Evolutionary conservation across 1,284 basidiomycete species (phyloP), one percentile per base, ranked within the genome.

Genomic region (Dichomitus squalens): DNA sequence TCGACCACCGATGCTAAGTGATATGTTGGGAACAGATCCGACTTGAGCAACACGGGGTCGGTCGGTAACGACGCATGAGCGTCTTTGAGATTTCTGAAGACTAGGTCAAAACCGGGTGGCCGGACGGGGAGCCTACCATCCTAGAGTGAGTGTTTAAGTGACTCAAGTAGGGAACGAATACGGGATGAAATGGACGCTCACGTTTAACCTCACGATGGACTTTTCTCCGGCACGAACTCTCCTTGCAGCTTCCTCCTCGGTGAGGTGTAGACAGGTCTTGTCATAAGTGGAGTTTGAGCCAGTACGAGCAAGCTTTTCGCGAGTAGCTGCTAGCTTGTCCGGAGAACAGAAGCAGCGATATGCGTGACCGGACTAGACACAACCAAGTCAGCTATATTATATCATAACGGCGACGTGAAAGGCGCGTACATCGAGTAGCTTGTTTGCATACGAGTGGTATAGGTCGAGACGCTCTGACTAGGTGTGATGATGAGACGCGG

Each of bases 1-100:
- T 99, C 97, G 0, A 97, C 93, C 0, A 99, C 93, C 31, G 88
- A 96, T 0, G 97, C 96, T 2, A 99, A 84, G 64, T 99, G 97
- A 70, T 99, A 99, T 0, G 97, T 99, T 1, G 97, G 97, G 72
- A 92, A 96, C 0, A 86, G 79, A 71, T 99, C 96, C 0, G 90
- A 89, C 74, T 99, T 99, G 63, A 98, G 78, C 1, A 99, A 76
- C 52, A 99, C 86, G 11, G 95, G 95, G 70, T 99, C 96, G 31
- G 96, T 97, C 9, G 87, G 83, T 0, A 92, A 73, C 0, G 88
- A 92, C 9, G 83, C 80, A 65, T 90, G 88, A 0, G 87, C 84
- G 68, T 95, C 92, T 55, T 80, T 84, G 21, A 94, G 72, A 11
- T 75, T 64, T 3, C 91, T 90, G 69, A 95, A 96, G 5, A 96